Evolutionary conservation across 345 rosid species (phyloP).

Genomic region (Pistacia integerrima): DNA sequence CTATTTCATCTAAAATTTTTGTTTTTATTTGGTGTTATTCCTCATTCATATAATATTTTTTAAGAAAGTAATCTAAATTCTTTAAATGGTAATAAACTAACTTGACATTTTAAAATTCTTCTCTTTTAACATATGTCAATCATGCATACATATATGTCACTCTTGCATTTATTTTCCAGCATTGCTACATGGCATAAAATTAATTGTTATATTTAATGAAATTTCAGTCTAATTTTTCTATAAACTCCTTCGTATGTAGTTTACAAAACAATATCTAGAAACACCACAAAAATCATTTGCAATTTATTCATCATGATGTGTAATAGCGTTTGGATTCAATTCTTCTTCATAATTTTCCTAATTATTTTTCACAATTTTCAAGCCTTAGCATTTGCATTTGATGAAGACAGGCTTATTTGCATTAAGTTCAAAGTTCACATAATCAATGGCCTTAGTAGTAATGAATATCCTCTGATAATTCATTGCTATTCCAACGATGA

Average conservation of each 20-base stretch:
- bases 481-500: conserved; percentile 15
- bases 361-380: background rate
- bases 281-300: background rate
- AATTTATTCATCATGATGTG: background rate
- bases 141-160: too few relatives aligned
- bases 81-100: too few relatives aligned
- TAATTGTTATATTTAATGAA: too few relatives aligned
- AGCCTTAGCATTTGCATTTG: background rate
- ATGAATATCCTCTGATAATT: background rate
- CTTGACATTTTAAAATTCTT: too few relatives aligned
- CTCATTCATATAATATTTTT: too few relatives aligned
- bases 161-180: too few relatives aligned
- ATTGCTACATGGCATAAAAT: too few relatives aligned
- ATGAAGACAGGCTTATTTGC: background rate
- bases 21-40: too few relatives aligned
- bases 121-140: too few relatives aligned
- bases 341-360: background rate
- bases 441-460: background rate
- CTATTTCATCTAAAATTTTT: too few relatives aligned
- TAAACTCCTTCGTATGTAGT: background rate
- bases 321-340: background rate
- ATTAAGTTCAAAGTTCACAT: conserved; percentile 1
- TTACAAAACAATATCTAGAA: background rate
- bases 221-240: too few relatives aligned
- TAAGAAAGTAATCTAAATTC: too few relatives aligned